Evolutionary conservation across 768 basidiomycete genomes (phyloP).

Genomic region (Antrodiella citrinella): DNA sequence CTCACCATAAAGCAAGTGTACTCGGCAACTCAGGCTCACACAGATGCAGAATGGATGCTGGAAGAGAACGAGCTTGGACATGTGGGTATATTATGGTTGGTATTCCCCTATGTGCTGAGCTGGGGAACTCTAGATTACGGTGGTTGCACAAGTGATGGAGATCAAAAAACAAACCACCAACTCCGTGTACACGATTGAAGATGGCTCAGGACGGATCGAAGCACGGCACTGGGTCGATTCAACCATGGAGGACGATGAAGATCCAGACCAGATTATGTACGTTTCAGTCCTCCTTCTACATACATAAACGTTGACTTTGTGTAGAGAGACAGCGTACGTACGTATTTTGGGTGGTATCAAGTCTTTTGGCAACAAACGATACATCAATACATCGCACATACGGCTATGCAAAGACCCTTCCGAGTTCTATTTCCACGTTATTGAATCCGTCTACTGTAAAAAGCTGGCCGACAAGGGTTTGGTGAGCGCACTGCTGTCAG

Average conservation of each 20-base stretch:
- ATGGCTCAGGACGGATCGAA: conserved; percentile 76
- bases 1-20: conserved; percentile 71
- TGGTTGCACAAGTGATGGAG: conserved; percentile 68
- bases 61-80: conserved; percentile 78
- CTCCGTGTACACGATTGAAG: conserved; percentile 70
- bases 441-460: conserved; percentile 67
- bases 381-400: conserved; percentile 73
- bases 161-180: conserved; percentile 73
- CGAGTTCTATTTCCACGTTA: conserved; percentile 76
- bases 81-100: conserved; percentile 31
- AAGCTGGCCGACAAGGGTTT: conserved; percentile 60
- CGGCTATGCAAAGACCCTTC: conserved; percentile 59
- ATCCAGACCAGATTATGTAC: conserved; percentile 39
- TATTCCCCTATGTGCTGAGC: neutral
- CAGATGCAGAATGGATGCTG: conserved; percentile 83
- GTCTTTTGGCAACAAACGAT: conserved; percentile 70
- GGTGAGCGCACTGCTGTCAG: conserved; percentile 36
- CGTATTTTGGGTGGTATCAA: conserved; percentile 79
- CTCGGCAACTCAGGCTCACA: conserved; percentile 73
- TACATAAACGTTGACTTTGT: conserved; percentile 2
- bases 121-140: conserved; percentile 42
- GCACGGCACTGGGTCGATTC: conserved; percentile 80
- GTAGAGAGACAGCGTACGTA: conserved; percentile 70
- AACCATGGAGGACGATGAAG: conserved; percentile 44
- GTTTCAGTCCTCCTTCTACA: conserved; percentile 10